phyloP scores from a whole-genome alignment of 345 rosid species.

The Linum trigynum region DNA sequence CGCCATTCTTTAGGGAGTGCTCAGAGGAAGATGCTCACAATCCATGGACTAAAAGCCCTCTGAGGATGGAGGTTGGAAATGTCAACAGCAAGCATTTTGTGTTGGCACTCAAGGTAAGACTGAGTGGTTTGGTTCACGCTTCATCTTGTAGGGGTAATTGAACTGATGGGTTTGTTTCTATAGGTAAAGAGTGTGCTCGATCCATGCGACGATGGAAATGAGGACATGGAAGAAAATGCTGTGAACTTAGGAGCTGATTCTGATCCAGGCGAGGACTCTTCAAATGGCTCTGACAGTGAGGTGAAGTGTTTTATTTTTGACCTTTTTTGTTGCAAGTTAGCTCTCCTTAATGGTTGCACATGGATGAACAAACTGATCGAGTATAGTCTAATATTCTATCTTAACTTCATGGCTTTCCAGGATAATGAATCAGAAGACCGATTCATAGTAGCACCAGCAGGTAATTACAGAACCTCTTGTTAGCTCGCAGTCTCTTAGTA shows the following conservation, averaged over 20 bases:
- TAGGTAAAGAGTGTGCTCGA: conserved; percentile 98
- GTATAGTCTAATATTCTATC: neutral
- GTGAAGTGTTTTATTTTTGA: conserved; percentile 24
- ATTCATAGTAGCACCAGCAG: conserved; percentile 55
- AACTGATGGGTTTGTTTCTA: conserved; percentile 11
- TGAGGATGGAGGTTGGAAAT: conserved; percentile 90
- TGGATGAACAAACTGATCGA: conserved; percentile 1
- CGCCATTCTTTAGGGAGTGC: conserved; percentile 88
- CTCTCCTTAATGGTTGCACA: neutral
- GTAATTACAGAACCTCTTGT: conserved; percentile 32
- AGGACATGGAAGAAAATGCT: conserved; percentile 58
- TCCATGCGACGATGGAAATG: conserved; percentile 88
- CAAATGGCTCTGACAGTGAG: conserved; percentile 71
- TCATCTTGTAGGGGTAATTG: conserved; percentile 1
- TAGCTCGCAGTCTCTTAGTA: neutral
- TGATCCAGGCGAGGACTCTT: conserved; percentile 43
- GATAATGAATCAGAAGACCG: conserved; percentile 47
- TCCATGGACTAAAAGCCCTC: conserved; percentile 78
- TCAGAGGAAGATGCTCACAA: conserved; percentile 71
- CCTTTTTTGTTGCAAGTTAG: too few species aligned
- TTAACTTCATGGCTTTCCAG: conserved; percentile 29
- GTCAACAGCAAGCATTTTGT: conserved; percentile 95
- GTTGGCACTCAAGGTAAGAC: conserved; percentile 65
- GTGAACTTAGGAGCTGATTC: conserved; percentile 61
- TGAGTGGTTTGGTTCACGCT: conserved; percentile 1